phyloP scores from a whole-genome alignment of 805 yeast genomes.

The Candida broadrunensis region DNA sequence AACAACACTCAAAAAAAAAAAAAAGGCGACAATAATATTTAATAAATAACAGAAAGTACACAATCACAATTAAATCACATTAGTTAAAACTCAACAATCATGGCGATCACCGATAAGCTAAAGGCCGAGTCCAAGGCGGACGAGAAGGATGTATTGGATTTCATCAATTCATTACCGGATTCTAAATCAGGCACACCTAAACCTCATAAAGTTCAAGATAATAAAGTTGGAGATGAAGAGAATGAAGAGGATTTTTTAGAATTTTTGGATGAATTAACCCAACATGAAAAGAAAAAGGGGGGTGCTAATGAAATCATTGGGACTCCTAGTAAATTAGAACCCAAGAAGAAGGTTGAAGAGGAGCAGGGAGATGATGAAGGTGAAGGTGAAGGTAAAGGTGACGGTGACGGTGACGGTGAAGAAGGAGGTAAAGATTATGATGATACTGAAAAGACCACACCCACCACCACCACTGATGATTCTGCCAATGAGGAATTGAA shows the following conservation, averaged over 20 bases:
- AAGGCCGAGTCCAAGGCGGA: background rate
- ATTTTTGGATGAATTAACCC: constrained; percentile 68
- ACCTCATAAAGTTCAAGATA: constrained; percentile 15
- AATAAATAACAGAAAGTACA: too few relatives aligned
- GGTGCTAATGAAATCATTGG: constrained; percentile 7
- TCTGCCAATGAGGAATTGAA: constrained; percentile 1
- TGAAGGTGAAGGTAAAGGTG: background rate
- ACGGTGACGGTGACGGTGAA: background rate
- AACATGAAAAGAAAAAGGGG: constrained; percentile 44
- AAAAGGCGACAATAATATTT: too few relatives aligned
- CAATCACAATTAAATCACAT: too few relatives aligned
- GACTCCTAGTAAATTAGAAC: constrained; percentile 29
- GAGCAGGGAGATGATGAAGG: constrained; percentile 17
- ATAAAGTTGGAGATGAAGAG: constrained; percentile 17
- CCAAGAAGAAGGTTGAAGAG: constrained; percentile 14
- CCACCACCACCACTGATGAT: constrained; percentile 1
- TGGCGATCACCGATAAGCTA: background rate
- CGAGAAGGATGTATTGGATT: constrained; percentile 72
- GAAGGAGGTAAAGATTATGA: constrained; percentile 1
- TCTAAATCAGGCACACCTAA: constrained; percentile 32
- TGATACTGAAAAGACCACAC: constrained; percentile 1
- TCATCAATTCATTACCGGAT: constrained; percentile 76
- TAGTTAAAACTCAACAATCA: too few relatives aligned
- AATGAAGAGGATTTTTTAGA: constrained; percentile 55
- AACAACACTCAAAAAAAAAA: background rate